Evolutionary conservation across 305 asterid genomes (phyloP).

Genomic region (Fraxinus nigra): DNA sequence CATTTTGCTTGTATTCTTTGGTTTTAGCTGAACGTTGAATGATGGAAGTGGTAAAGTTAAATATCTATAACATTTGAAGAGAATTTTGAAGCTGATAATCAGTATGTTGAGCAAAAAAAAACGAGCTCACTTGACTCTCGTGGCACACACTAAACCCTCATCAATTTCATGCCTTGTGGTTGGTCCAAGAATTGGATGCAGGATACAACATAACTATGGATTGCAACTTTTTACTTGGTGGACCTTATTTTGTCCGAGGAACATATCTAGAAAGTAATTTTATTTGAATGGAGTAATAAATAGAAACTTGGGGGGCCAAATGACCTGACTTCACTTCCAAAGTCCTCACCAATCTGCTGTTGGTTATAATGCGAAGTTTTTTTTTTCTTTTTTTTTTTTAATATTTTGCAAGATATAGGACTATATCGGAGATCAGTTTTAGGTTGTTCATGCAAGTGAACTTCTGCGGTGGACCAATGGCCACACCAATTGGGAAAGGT

Average conservation of each 20-base stretch:
- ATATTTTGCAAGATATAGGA: background rate
- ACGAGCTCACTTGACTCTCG: background rate
- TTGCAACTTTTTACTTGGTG: background rate
- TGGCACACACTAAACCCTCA: background rate
- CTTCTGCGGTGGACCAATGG: background rate
- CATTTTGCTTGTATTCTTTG: background rate
- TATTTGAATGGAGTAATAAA: background rate
- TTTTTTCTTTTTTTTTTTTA: background rate
- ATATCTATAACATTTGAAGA: background rate
- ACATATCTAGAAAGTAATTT: background rate
- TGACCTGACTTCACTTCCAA: background rate
- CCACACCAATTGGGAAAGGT: slow-evolving; percentile 95
- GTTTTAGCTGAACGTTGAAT: background rate
- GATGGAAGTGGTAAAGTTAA: background rate
- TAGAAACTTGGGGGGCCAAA: background rate
- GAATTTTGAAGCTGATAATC: background rate
- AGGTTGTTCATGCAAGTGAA: background rate
- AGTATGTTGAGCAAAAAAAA: background rate
- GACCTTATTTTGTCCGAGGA: background rate
- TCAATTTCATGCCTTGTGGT: background rate
- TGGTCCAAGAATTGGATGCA: background rate
- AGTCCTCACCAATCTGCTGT: background rate
- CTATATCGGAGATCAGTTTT: background rate
- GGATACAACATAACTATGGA: background rate
- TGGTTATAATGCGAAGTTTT: background rate